A percentile compares a stretch with the other conserved stretches of the same genome.
Evolutionary conservation across 306 rosid species (phyloP).

Genomic region (Sesbania bispinosa): DNA sequence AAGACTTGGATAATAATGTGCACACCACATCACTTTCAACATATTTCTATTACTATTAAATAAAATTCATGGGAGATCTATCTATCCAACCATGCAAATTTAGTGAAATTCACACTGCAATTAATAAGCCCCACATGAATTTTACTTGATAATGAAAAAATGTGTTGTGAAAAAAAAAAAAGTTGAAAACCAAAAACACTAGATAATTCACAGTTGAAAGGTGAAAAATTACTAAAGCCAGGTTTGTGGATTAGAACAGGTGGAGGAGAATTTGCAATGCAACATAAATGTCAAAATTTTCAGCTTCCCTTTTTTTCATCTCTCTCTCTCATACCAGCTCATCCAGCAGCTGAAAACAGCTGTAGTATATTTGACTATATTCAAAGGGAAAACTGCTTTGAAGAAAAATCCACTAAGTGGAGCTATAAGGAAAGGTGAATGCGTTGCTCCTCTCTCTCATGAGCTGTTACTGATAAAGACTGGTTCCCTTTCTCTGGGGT

Average conservation of each 20-base stretch:
- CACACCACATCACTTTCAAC: too few species aligned
- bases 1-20: background rate
- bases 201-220: conserved; percentile 35
- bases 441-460: conserved; percentile 43
- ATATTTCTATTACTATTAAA: too few species aligned
- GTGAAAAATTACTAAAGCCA: conserved; percentile 6
- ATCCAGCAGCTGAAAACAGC: conserved; percentile 15
- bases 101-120: too few species aligned
- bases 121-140: too few species aligned
- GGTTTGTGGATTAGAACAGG: conserved; percentile 29
- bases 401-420: background rate
- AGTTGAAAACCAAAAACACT: background rate
- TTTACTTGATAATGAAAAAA: too few species aligned
- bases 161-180: background rate
- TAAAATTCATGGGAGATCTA: too few species aligned
- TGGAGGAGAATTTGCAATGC: conserved; percentile 21
- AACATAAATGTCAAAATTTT: conserved; percentile 24
- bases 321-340: background rate
- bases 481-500: conserved; percentile 29
- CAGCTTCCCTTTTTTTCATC: background rate
- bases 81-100: too few species aligned
- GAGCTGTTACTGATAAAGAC: conserved; percentile 17
- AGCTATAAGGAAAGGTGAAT: conserved; percentile 46
- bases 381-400: background rate
- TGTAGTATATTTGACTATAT: background rate